phyloP scores from a whole-genome alignment of 805 yeast species.

The Kodamaea nitidulidarum region DNA sequence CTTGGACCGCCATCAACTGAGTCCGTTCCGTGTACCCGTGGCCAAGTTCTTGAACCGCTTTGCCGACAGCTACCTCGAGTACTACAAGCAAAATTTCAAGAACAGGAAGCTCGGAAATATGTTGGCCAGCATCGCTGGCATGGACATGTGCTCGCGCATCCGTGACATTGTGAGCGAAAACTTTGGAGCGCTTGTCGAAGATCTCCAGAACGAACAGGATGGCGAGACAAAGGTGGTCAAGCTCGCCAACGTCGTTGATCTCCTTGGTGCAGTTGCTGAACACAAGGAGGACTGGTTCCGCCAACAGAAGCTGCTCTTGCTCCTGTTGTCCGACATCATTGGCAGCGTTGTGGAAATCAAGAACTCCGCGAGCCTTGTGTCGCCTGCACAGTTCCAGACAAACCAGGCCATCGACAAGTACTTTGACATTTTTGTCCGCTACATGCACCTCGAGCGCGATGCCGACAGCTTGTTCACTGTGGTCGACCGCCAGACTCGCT shows the following conservation, averaged over 20 bases:
- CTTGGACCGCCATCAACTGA: slow-evolving; percentile 74
- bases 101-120: slow-evolving; percentile 62
- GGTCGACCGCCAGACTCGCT: slow-evolving; percentile 37
- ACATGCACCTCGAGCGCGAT: slow-evolving; percentile 23
- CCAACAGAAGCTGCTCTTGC: slow-evolving; percentile 43
- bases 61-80: slow-evolving; percentile 66
- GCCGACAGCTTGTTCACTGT: slow-evolving; percentile 27
- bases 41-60: slow-evolving; percentile 83
- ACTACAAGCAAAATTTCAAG: slow-evolving; percentile 62
- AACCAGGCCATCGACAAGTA: slow-evolving; percentile 64
- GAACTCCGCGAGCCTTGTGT: slow-evolving; percentile 42
- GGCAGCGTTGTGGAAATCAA: slow-evolving; percentile 43
- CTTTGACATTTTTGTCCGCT: slow-evolving; percentile 40
- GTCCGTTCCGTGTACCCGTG: slow-evolving; percentile 90
- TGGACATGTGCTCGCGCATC: slow-evolving; percentile 52
- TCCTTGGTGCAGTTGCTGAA: slow-evolving; percentile 50
- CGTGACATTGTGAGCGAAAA: slow-evolving; percentile 53
- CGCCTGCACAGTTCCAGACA: slow-evolving; percentile 64
- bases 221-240: slow-evolving; percentile 56
- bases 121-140: slow-evolving; percentile 60
- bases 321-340: slow-evolving; percentile 39
- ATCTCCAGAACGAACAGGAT: slow-evolving; percentile 45
- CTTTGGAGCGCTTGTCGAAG: slow-evolving; percentile 44
- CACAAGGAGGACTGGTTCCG: slow-evolving; percentile 58
- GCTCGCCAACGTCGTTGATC: slow-evolving; percentile 69